Conservation (phyloP, 2,329 filamentous ascomycete genomes). For the Nemania abortiva region DNA sequence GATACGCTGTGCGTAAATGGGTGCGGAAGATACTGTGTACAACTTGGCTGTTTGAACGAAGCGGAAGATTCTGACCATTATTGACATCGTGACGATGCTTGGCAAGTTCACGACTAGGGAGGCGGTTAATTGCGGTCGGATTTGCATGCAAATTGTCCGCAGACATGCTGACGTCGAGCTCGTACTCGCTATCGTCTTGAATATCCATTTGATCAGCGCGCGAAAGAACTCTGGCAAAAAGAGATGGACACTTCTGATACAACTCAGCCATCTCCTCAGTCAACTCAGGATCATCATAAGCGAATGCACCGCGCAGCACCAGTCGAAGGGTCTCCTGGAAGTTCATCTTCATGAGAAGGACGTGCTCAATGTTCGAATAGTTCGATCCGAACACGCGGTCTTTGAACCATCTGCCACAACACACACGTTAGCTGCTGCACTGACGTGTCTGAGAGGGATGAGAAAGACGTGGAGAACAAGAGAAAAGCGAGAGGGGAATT, state of each 20-base stretch:
- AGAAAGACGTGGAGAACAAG: neutral
- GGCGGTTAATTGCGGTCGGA: neutral
- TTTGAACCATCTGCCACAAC: neutral
- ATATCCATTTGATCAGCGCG: neutral
- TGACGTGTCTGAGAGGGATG: neutral
- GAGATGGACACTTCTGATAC: neutral
- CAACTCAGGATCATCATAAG: neutral
- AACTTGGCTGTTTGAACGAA: neutral
- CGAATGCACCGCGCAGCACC: neutral
- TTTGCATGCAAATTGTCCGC: neutral
- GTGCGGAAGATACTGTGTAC: neutral
- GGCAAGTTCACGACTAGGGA: neutral
- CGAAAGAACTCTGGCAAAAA: slow-evolving; percentile 4
- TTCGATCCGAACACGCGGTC: neutral
- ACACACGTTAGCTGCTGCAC: neutral
- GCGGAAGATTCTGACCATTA: neutral
- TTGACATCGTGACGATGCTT: neutral
- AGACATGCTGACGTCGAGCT: neutral
- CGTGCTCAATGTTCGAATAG: slow-evolving; percentile 1
- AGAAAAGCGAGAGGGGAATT: neutral
- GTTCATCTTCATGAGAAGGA: slow-evolving; percentile 2
- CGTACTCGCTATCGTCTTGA: neutral
- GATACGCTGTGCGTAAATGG: neutral
- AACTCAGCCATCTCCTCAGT: neutral
- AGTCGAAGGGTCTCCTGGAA: neutral